Evolutionary conservation across 441 rosid species (phyloP), one percentile per base, ranked within the genome.

Genomic region (Syzygium syzygioides): DNA sequence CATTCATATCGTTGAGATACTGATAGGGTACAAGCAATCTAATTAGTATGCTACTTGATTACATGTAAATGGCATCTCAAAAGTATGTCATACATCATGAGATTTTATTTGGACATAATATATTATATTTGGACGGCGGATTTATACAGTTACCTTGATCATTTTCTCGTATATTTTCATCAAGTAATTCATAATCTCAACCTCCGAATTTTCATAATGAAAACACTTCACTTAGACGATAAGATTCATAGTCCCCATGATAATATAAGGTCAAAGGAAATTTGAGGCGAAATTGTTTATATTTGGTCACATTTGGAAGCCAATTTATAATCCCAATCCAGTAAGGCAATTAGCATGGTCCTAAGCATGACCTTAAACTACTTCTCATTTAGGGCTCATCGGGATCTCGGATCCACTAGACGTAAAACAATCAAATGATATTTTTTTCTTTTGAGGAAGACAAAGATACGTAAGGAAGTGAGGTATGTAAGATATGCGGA

Each of bases 221-320:
- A 15, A 19, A 20, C 28, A 34, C 1, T 34, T 0, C 14, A 37
- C 2, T 71, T 71, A 11, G n/a, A 37, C 12, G 1, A 71, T 14
- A 37, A 25, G 20, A 71, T 37, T 71, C 52, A 12, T 6, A 6
- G 1, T 7, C 1, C 5, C 1, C 0, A 0, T 3, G 9, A 11
- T 5, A 12, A 71, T 37, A 0, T 20, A 13, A 37, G 17, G 11
- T 68, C 3, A 68, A 23, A 71, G 9, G 41, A 71, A 37, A 71
- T 37, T 37, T 5, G 0, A 12, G 4, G 1, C n/a, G 1, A 1
- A 37, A 3, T 71, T 11, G 28, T 71, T 71, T 20, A 71, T 23
- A 20, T 71, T 34, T 14, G 25, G 26, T 71, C 50, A 37, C 28
- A 37, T 37, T 37, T 23, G 52, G n/a, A 68, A 6, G 19, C 48